Conservation (phyloP, 345 rosid genomes). For the Murraya paniculata region DNA sequence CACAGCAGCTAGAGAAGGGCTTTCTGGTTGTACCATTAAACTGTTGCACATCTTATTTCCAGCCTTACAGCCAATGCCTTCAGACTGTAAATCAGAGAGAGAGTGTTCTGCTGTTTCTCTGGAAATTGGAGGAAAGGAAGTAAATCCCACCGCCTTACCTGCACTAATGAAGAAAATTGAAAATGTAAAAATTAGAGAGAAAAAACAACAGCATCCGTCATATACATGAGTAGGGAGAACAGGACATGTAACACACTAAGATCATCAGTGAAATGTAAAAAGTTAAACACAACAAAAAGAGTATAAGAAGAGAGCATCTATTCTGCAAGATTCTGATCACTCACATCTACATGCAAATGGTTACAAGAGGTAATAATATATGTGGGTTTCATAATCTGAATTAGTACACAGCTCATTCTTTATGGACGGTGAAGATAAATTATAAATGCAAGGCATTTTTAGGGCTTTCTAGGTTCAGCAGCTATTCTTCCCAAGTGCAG, state of each 20-base stretch:
- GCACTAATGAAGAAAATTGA: conserved; percentile 3
- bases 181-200: background rate
- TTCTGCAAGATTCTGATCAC: background rate
- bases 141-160: conserved; percentile 29
- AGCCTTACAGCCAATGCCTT: conserved; percentile 57
- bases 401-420: background rate
- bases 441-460: background rate
- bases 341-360: background rate
- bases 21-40: conserved; percentile 31
- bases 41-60: conserved; percentile 62
- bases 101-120: conserved; percentile 38
- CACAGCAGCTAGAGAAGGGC: conserved; percentile 33
- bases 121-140: conserved; percentile 14
- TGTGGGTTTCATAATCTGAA: background rate
- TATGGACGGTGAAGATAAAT: background rate
- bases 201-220: background rate
- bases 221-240: background rate
- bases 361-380: background rate
- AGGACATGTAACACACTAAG: background rate
- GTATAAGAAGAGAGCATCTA: background rate
- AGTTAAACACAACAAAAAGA: background rate
- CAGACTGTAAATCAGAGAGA: conserved; percentile 27
- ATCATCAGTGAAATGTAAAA: background rate
- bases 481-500: background rate
- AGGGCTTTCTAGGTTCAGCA: background rate